Evolutionary conservation across 768 basidiomycete genomes (phyloP).

Genomic region (Strobilomyces confusus): DNA sequence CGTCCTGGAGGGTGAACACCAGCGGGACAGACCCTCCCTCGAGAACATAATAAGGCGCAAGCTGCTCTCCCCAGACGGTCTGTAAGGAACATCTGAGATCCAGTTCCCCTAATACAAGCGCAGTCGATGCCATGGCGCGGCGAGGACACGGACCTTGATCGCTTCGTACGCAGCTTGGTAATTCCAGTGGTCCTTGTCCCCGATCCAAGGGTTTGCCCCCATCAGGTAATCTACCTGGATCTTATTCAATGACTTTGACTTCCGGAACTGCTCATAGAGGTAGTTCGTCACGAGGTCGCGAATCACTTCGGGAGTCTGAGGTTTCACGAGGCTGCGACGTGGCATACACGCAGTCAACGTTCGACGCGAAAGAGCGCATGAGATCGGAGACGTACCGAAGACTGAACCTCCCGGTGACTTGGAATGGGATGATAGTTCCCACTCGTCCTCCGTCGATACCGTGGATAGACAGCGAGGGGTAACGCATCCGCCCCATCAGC

Average conservation of each 20-base stretch:
- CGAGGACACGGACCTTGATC: conserved; percentile 47
- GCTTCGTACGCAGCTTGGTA: conserved; percentile 79
- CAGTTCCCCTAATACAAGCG: not conserved
- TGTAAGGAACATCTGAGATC: not conserved
- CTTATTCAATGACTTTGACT: conserved; percentile 76
- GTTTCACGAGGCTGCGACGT: conserved; percentile 60
- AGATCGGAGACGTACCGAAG: not conserved
- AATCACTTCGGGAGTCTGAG: conserved; percentile 70
- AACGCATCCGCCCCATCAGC: conserved; percentile 7
- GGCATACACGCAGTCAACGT: not conserved
- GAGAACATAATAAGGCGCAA: conserved; percentile 66
- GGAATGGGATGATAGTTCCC: conserved; percentile 1
- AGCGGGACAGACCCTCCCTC: conserved; percentile 90
- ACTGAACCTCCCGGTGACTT: conserved; percentile 1
- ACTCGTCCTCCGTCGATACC: not conserved
- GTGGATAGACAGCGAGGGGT: conserved; percentile 5
- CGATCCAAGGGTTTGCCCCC: conserved; percentile 84
- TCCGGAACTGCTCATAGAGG: conserved; percentile 70
- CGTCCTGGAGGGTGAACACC: conserved; percentile 82
- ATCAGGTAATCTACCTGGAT: conserved; percentile 59
- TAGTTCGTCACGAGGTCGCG: conserved; percentile 62
- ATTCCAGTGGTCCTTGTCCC: conserved; percentile 79
- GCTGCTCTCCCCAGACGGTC: conserved; percentile 14
- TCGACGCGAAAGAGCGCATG: not conserved
- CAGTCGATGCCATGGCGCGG: too few species aligned